These are phyloP conservation scores for Dianthus caryophyllus DNA, from an alignment of 148 eudicot species.

Conservation along the genomic window DNA sequence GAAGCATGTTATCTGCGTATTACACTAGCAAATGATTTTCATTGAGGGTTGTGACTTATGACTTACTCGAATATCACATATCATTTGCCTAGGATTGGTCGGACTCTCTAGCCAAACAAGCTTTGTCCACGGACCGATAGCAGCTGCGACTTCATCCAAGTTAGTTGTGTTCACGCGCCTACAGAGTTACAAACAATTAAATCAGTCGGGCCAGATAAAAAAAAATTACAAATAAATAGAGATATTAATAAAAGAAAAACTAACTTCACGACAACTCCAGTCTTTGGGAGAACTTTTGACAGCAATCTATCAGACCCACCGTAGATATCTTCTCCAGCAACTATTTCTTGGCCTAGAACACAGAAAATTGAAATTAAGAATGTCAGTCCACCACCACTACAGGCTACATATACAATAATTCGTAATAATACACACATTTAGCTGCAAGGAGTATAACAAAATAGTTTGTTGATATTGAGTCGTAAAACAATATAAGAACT, in stretches of 20 bases:
- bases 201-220: not conserved
- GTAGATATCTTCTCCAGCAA: slow-evolving; percentile 95
- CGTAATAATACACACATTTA: not conserved
- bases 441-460: not conserved
- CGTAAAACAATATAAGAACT: not conserved
- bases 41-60: not conserved
- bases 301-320: slow-evolving; percentile 97
- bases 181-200: slow-evolving; percentile 21
- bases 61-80: slow-evolving; percentile 88
- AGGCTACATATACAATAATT: not conserved
- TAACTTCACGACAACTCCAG: slow-evolving; percentile 83
- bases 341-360: slow-evolving; percentile 77
- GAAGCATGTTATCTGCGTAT: not conserved
- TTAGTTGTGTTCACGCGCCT: slow-evolving; percentile 72
- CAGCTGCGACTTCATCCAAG: slow-evolving; percentile 82
- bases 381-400: not conserved
- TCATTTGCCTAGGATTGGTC: slow-evolving; percentile 93
- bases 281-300: slow-evolving; percentile 72
- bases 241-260: slow-evolving; percentile 23
- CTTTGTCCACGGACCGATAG: slow-evolving; percentile 81
- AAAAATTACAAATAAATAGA: not conserved
- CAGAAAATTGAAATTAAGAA: slow-evolving; percentile 2
- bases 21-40: not conserved
- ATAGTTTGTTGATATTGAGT: not conserved
- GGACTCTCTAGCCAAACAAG: slow-evolving; percentile 99